Evolutionary conservation across 805 yeast genomes (phyloP), one percentile per base, ranked within the genome.

Genomic region (Candida koratica): DNA sequence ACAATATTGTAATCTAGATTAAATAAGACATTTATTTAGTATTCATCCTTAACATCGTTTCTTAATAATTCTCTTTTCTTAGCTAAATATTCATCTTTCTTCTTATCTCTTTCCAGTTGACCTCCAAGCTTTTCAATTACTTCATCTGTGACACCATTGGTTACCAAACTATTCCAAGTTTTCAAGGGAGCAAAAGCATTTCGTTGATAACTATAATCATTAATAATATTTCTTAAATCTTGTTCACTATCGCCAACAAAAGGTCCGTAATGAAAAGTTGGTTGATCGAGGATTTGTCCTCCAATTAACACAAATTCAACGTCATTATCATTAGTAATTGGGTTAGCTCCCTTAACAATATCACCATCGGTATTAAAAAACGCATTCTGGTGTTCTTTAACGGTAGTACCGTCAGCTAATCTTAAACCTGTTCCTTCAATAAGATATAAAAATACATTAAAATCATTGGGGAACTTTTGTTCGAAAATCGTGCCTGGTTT

Each of bases 251-350:
- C 75, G 43, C 84, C 90, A 13, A 88, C 96, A 53, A 88, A 89
- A 10, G 96, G 96, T 12, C 96, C 96, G 54, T 87, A 81, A 54
- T 88, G 96, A 20, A 85, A 83, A 37, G 83, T 69, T 12, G 77
- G 75, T 63, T 87, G 95, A 47, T 84, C 73, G 38, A 85, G 63
- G 14, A 74, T 72, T 54, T 83, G 60, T 39, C 95, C 95, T 20
- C 87, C 93, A 43, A 86, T 66, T n/a, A 86, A 45, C 4, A 82
- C 79, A 51, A 86, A 79, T 46, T 81, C 78, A 2, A 86, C 61
- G 22, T 62, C 66, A 24, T 65, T 61, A 15, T 58, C 71, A n/a
- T 75, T 72, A 15, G 66, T 71, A 11, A 42, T 18, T 15, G 48
- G 48, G 38, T 53, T 52, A 13, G 58, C 57, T 28, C 87, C 89